Evolutionary conservation across 2,329 filamentous ascomycete genomes (phyloP), one percentile per base, ranked within the genome.

Genomic region (Aspergillus flavus): DNA sequence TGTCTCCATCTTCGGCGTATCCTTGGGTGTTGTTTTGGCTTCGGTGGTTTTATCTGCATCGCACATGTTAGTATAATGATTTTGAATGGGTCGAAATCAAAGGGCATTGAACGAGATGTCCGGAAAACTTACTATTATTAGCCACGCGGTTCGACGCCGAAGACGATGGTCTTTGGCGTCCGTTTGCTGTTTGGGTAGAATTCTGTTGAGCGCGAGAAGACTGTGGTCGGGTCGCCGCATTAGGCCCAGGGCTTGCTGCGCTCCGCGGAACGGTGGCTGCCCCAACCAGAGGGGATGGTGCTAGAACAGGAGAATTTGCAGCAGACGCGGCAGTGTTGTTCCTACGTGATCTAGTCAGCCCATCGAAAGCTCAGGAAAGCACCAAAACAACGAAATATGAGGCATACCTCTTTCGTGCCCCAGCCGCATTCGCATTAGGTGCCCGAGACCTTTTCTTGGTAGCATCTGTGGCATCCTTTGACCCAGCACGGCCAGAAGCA

Each of bases 151-250:
- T 89, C 3, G 89, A 86, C 12, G 86, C 82, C 2, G 87, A 86
- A 1, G 89, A 87, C 6, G 84, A 78, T 2, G 88, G 86, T 41
- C 86, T 82, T 57, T 91, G 81, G 52, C 81, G 81, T 43, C 76
- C 88, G 39, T 80, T 80, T 58, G 78, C 80, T n/a, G 86, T 85
- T 62, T 87, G 86, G 60, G 87, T 85, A 19, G 91, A 92, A 72
- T 91, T 94, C 73, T 93, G 92, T 72, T 93, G 88, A 43, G 88
- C 87, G 68, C 92, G 87, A 6, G 90, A 88, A 6, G 89, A 89
- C 57, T 86, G 83, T 14, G 91, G 89, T 50, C 90, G 86, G 62
- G 87, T 81, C 34, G 80, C 77, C 63, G 79, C 79, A 57, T 79
- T 77, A 7, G 89, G 89, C 10, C 84, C 86, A 32, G 91, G 90